Percentiles rank a stretch among this genome's conserved stretches.
Evolutionary conservation across 2,329 filamentous ascomycete genomes (phyloP).

Genomic region (Pleomassaria siparia): DNA sequence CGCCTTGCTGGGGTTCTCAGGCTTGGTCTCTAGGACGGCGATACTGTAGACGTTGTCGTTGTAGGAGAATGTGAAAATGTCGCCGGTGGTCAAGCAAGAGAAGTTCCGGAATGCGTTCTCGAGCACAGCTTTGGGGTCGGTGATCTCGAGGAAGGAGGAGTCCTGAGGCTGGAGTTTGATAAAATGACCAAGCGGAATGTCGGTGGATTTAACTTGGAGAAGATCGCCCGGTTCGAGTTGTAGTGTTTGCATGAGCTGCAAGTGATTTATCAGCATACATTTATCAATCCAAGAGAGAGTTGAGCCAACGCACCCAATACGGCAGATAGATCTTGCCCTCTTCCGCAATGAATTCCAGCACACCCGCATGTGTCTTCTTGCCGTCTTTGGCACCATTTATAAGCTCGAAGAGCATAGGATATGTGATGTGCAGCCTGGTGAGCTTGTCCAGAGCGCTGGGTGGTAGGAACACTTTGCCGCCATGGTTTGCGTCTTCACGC

Average conservation of each 20-base stretch:
- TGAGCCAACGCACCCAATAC: constrained; percentile 70
- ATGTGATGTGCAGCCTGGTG: constrained; percentile 92
- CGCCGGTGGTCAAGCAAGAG: constrained; percentile 87
- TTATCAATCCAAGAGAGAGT: constrained; percentile 13
- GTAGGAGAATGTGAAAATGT: constrained; percentile 95
- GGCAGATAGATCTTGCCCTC: constrained; percentile 96
- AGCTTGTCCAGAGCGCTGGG: constrained; percentile 96
- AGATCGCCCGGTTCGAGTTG: constrained; percentile 89
- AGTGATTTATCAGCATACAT: background rate
- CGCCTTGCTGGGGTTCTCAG: constrained; percentile 77
- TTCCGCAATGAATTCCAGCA: constrained; percentile 95
- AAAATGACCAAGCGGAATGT: constrained; percentile 83
- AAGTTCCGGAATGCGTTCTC: constrained; percentile 97
- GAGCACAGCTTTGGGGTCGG: constrained; percentile 93
- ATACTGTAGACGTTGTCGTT: constrained; percentile 94
- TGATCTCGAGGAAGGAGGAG: constrained; percentile 91
- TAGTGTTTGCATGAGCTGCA: constrained; percentile 89
- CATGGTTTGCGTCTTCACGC: constrained; percentile 87
- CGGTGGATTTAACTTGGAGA: constrained; percentile 92
- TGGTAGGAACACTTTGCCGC: constrained; percentile 97
- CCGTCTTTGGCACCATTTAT: constrained; percentile 89
- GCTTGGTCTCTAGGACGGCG: constrained; percentile 91
- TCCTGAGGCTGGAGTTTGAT: constrained; percentile 98
- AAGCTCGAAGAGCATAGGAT: constrained; percentile 95
- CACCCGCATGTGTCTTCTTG: constrained; percentile 86